Percentiles rank a stretch among this genome's conserved stretches.
phyloP scores from a whole-genome alignment of 2,329 filamentous ascomycete species.

The Zalaria obscura region DNA sequence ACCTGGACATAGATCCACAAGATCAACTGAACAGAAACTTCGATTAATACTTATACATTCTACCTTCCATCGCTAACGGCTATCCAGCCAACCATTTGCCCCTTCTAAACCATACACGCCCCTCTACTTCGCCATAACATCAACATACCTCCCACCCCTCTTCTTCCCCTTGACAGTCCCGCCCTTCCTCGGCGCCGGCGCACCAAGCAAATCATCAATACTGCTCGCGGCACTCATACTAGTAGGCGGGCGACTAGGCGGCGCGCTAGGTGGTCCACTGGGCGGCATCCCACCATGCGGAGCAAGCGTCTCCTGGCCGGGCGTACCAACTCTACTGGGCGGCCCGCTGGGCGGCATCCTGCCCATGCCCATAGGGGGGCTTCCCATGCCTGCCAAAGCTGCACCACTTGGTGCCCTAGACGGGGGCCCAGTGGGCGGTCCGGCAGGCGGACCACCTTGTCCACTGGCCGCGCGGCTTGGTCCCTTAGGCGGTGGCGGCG shows the following conservation, averaged over 20 bases:
- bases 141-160: conserved; percentile 80
- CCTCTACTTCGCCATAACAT: conserved; percentile 68
- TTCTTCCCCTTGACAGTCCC: conserved; percentile 48
- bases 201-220: conserved; percentile 82
- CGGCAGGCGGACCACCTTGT: conserved; percentile 3
- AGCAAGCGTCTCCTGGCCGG: conserved; percentile 8
- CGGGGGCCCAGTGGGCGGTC: conserved; percentile 11
- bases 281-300: conserved; percentile 18
- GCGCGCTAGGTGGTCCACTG: conserved; percentile 26
- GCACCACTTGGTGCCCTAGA: conserved; percentile 11
- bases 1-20: too few species aligned
- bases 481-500: conserved; percentile 65
- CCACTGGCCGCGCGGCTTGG: conserved; percentile 16
- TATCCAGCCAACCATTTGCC: too few species aligned
- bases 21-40: too few species aligned
- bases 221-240: conserved; percentile 85
- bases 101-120: too few species aligned
- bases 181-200: conserved; percentile 55
- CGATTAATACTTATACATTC: too few species aligned
- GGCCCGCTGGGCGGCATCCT: conserved; percentile 11
- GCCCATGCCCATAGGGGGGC: conserved; percentile 1
- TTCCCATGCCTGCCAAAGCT: conserved; percentile 1
- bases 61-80: too few species aligned
- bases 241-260: conserved; percentile 57
- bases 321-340: conserved; percentile 15